Base-by-base conservation (phyloP, 805 yeast species). In the Wickerhamiella occidentalis region DNA sequence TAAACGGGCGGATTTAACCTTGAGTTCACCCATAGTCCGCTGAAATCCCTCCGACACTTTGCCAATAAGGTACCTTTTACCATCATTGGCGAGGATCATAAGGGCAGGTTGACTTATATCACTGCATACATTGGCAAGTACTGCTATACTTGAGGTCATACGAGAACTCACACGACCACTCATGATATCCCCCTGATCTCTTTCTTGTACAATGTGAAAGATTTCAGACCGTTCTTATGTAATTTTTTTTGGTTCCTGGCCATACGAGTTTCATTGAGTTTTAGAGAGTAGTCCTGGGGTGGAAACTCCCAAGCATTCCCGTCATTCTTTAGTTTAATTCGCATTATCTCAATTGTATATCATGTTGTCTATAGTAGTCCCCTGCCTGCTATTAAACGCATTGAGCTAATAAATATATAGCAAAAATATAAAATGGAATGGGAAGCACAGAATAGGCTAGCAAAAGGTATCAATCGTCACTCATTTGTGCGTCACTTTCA, bases 41-140 rank as follows among this genome's bases (percentile, higher is more conserved):
- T 90, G 98, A 0, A 85, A 67, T 2, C 97, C 97, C 61, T 88
- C 96, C 3, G 90, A 77, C 2, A 85, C 64, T 49, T 79, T 78
- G 2, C 97, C 98, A 59, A 90, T 74, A 42, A 87, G 64, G 56
- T 78, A 83, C 51, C 75, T 62, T 47, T 65, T 64, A 3, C 85
- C 84, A 15, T 69, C 71, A 30, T 68, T 58, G 43, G 74, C 70
- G 47, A 61, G 63, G 8, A 78, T 58, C 65, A 71, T 62, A n/a
- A 77, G 51, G 36, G 73, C 59, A 1, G 82, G 79, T 51, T 70
- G 75, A 36, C 61, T 56, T 2, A 71, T 65, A 51, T 77, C 82
- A 51, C 71, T 63, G 8, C 76, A 69, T 28, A 68, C 67, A 59
- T 78, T 65, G n/a, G 65, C 40, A 30, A 64, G 42, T 4, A 59